Evolutionary conservation across 2,329 filamentous ascomycete genomes (phyloP), one percentile per base, ranked within the genome.

Genomic region (Nemania sp.): DNA sequence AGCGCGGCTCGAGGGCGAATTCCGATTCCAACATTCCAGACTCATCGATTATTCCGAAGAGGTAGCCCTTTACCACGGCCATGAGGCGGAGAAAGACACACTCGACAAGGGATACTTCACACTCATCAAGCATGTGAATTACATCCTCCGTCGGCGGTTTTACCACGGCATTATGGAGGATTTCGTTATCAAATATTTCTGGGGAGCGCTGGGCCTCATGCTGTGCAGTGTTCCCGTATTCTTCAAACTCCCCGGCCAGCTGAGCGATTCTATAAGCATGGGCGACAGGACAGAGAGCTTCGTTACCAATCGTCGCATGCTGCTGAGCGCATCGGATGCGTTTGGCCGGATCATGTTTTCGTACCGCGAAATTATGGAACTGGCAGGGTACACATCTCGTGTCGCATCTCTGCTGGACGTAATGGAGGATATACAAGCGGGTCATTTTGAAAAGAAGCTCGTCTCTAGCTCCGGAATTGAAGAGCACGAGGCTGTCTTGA

Each of bases 141-240:
- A 96, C 72, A 97, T 98, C 66, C 79, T 99, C 63, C 85, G 93
- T 40, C 84, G 91, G 64, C 87, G 95, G 50, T 90, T 99, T 75
- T 98, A 98, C 75, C 94, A 99, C 74, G 94, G 93, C n/a, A 89
- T 99, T 71, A 97, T 98, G 94, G 95, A 99, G 75, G 95, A 99
- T 75, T 99, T 97, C 76, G 92, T 98, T 59, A 97, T 99, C 77
- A 99, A 99, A 77, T 99, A 99, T 75, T 95, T 98, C 77, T 99
- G 95, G 95, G 95, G 95, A 42, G 94, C 95, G 2, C 77, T 99
- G 45, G 95, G 95, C 1, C 83, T 99, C 65, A 77, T 97, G 65
- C 87, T 99, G 10, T 99, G 95, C 80, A 96, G 92, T 75, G 88
- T 97, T 0, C 95, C 95, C 0, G 94, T 98, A 2, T 99, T 99